Evolutionary conservation across 495 filamentous ascomycete species (phyloP).

Genomic region (Neurospora tetraspora): DNA sequence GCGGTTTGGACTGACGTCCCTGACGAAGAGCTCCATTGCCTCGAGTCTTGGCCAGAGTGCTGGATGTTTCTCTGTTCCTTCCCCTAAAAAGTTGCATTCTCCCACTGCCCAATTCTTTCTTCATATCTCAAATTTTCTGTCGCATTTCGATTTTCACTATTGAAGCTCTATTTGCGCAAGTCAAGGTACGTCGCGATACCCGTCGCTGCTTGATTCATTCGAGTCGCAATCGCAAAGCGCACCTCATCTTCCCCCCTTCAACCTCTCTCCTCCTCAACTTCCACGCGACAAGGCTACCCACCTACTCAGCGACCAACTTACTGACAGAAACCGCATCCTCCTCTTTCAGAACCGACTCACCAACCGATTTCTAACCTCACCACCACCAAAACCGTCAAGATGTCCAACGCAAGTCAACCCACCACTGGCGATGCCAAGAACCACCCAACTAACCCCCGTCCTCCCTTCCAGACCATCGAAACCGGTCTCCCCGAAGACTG

Average conservation of each 20-base stretch:
- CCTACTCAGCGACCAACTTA: background rate
- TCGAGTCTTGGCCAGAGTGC: background rate
- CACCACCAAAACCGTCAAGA: background rate
- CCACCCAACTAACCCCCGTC: background rate
- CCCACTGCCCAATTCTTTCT: background rate
- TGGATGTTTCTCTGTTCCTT: background rate
- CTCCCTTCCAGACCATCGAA: conserved; percentile 39
- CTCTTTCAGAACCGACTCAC: background rate
- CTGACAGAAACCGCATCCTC: background rate
- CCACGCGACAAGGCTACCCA: background rate
- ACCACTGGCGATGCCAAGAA: background rate
- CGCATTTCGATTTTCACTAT: background rate
- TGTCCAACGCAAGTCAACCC: conserved; percentile 10
- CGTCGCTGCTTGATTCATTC: background rate
- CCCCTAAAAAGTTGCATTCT: background rate
- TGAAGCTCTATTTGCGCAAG: background rate
- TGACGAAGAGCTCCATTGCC: background rate
- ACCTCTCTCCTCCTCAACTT: background rate
- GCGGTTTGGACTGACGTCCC: background rate
- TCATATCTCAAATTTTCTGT: background rate
- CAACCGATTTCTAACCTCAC: background rate
- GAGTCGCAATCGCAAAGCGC: background rate
- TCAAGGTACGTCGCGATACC: background rate
- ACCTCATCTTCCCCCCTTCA: background rate
- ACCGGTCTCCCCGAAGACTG: conserved; percentile 78